These are phyloP conservation scores for Rutstroemia sp. DNA, from an alignment of 2,329 filamentous ascomycete genomes.

Conservation along the genomic window DNA sequence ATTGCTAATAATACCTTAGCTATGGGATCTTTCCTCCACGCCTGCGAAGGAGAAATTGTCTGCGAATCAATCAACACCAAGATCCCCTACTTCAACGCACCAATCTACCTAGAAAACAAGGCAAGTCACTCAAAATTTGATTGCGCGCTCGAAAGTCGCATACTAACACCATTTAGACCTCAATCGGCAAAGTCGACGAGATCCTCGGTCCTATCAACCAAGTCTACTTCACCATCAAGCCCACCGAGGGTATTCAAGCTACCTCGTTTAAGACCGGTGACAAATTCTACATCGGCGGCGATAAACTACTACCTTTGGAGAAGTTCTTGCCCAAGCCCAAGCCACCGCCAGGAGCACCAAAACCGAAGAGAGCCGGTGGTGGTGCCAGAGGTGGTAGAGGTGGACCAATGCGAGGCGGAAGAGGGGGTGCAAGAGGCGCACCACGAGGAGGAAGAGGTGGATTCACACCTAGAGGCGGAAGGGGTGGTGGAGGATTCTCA, in stretches of 20 bases:
- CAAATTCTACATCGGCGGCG: constrained; percentile 91
- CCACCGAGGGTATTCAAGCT: constrained; percentile 91
- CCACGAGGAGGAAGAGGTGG: constrained; percentile 41
- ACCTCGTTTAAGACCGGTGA: constrained; percentile 92
- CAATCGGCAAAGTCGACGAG: constrained; percentile 96
- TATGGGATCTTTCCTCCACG: constrained; percentile 91
- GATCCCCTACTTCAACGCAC: constrained; percentile 97
- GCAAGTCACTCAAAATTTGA: constrained; percentile 32
- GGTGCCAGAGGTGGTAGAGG: constrained; percentile 46
- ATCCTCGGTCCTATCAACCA: constrained; percentile 96
- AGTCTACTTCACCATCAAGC: constrained; percentile 97
- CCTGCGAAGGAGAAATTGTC: constrained; percentile 95
- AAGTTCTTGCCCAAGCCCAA: constrained; percentile 97
- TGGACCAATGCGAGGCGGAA: constrained; percentile 35
- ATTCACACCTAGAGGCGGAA: constrained; percentile 37
- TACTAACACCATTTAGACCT: constrained; percentile 44
- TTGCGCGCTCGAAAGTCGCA: background rate
- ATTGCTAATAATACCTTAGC: constrained; percentile 42
- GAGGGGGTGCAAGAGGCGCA: constrained; percentile 40
- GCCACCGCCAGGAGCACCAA: constrained; percentile 55
- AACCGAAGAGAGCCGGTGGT: constrained; percentile 63
- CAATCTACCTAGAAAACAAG: constrained; percentile 99
- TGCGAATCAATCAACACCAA: constrained; percentile 94
- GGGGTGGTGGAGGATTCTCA: constrained; percentile 31
- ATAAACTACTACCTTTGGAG: constrained; percentile 92